These are phyloP conservation scores for Lactarius tabidus DNA, from an alignment of 768 basidiomycete species.

Conservation along the genomic window DNA sequence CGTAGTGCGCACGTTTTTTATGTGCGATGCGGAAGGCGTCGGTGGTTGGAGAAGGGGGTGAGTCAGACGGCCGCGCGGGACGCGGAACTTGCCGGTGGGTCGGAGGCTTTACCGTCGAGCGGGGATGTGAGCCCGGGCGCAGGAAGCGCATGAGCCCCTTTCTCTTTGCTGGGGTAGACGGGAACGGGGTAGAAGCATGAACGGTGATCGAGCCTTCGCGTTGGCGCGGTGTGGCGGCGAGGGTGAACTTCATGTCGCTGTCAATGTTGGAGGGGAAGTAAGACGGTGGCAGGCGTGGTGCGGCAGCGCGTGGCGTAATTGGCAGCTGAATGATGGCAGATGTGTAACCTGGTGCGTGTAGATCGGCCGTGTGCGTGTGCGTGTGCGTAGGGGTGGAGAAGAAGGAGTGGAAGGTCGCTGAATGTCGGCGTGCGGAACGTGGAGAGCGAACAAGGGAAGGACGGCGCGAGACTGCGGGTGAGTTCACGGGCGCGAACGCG, in stretches of 20 bases:
- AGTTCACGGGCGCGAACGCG: constrained; percentile 38
- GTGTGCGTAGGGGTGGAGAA: constrained; percentile 44
- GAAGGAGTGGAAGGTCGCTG: constrained; percentile 48
- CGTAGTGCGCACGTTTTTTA: constrained; percentile 41
- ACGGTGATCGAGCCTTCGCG: not conserved
- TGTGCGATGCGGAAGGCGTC: constrained; percentile 18
- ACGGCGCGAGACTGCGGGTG: constrained; percentile 31
- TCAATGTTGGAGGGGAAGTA: not conserved
- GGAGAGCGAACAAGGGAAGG: constrained; percentile 26
- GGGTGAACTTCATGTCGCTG: constrained; percentile 38
- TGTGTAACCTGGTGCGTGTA: constrained; percentile 61
- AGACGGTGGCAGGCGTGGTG: not conserved
- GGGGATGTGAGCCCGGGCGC: constrained; percentile 37
- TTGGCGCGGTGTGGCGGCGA: constrained; percentile 38
- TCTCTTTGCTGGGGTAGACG: constrained; percentile 20
- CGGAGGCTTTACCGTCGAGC: constrained; percentile 31
- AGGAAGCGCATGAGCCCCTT: constrained; percentile 44
- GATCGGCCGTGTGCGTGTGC: constrained; percentile 45
- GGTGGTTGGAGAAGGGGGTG: constrained; percentile 2
- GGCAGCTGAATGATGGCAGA: constrained; percentile 50
- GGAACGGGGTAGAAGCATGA: constrained; percentile 24
- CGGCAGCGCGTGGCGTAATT: constrained; percentile 7
- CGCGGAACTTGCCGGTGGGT: constrained; percentile 23
- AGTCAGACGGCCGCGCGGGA: not conserved
- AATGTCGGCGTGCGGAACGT: constrained; percentile 36